These are phyloP conservation scores for Fragosphaeria purpurea DNA, from an alignment of 2,329 filamentous ascomycete species.

Conservation along the genomic window DNA sequence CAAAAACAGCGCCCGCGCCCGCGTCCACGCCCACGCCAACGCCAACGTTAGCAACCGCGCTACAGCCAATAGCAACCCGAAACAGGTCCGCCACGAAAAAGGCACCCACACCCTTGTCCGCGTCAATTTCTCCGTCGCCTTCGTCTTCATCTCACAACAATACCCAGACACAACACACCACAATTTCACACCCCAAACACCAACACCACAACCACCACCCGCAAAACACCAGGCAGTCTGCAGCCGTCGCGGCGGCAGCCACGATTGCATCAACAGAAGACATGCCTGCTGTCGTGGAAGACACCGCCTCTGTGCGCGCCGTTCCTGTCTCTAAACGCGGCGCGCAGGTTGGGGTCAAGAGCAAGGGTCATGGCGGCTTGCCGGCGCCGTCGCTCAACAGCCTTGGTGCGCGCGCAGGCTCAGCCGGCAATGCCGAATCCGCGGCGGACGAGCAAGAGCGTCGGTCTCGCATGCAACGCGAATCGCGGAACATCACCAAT, in stretches of 20 bases:
- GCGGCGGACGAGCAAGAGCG: slow-evolving; percentile 17
- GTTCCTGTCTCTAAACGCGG: slow-evolving; percentile 9
- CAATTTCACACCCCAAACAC: slow-evolving; percentile 2
- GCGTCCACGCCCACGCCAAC: slow-evolving; percentile 6
- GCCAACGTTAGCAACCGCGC: slow-evolving; percentile 10
- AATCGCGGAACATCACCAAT: slow-evolving; percentile 25
- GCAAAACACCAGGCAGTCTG: slow-evolving; percentile 3
- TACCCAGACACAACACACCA: neutral
- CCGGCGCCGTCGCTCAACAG: slow-evolving; percentile 1
- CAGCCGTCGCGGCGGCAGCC: slow-evolving; percentile 7
- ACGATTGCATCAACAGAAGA: slow-evolving; percentile 4
- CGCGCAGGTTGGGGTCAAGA: slow-evolving; percentile 5
- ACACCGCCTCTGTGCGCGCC: slow-evolving; percentile 7
- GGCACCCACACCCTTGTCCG: slow-evolving; percentile 7
- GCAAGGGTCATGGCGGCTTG: slow-evolving; percentile 4
- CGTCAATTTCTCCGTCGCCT: slow-evolving; percentile 13
- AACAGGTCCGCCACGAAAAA: slow-evolving; percentile 20
- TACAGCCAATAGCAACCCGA: slow-evolving; percentile 20
- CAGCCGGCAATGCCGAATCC: slow-evolving; percentile 17
- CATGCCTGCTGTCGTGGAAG: slow-evolving; percentile 11
- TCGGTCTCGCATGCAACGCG: slow-evolving; percentile 17
- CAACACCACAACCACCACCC: slow-evolving; percentile 4
- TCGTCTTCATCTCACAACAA: slow-evolving; percentile 1
- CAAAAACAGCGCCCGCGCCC: slow-evolving; percentile 1
- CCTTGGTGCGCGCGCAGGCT: slow-evolving; percentile 1